Evolutionary conservation across 441 rosid genomes (phyloP).

Genomic region (Euphorbia corollata): DNA sequence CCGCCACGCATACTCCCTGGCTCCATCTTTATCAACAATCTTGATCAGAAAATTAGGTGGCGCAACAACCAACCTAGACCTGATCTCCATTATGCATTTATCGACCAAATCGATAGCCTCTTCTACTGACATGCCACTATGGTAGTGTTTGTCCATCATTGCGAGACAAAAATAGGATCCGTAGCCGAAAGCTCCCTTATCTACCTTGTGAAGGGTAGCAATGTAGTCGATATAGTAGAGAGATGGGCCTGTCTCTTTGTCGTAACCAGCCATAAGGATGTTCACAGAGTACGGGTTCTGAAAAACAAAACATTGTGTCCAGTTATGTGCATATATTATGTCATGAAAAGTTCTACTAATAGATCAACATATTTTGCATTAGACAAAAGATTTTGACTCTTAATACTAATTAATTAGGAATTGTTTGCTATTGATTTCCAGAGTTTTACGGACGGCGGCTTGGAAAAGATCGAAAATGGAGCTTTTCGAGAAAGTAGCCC

Average conservation of each 20-base stretch:
- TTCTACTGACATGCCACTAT: slow-evolving; percentile 77
- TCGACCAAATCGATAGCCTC: slow-evolving; percentile 78
- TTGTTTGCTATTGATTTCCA: too few relatives aligned
- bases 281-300: slow-evolving; percentile 87
- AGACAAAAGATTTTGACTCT: too few relatives aligned
- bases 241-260: slow-evolving; percentile 85
- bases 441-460: too few relatives aligned
- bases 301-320: slow-evolving; percentile 11
- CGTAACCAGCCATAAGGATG: slow-evolving; percentile 90
- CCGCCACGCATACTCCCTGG: slow-evolving; percentile 79
- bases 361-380: too few relatives aligned
- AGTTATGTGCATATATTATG: neutral
- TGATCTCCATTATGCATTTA: slow-evolving; percentile 80
- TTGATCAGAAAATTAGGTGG: slow-evolving; percentile 94
- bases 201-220: slow-evolving; percentile 93
- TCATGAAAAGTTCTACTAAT: too few relatives aligned
- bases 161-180: slow-evolving; percentile 85
- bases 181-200: slow-evolving; percentile 90
- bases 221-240: slow-evolving; percentile 92
- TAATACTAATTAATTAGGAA: too few relatives aligned
- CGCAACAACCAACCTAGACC: slow-evolving; percentile 83
- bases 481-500: too few relatives aligned
- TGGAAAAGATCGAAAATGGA: too few relatives aligned
- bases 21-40: slow-evolving; percentile 89
- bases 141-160: slow-evolving; percentile 94